A percentile compares a stretch with the other conserved stretches of the same genome.
Evolutionary conservation across 208 protist species (phyloP).

Genomic region (Phytomonas francai): DNA sequence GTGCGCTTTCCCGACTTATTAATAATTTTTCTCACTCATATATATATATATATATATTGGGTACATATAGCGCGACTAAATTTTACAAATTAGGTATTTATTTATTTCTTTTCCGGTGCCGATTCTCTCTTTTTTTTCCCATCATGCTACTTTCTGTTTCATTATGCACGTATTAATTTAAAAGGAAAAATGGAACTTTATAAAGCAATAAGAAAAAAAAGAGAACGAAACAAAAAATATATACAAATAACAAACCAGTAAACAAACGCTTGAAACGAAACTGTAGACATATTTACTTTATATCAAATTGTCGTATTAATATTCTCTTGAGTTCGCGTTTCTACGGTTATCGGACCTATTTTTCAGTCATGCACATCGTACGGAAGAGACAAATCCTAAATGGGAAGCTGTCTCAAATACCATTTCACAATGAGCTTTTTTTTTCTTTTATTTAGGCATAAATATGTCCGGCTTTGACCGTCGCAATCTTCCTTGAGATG

Average conservation of each 20-base stretch:
- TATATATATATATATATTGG: neutral
- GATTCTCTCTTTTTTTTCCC: slow-evolving; percentile 5
- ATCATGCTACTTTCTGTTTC: neutral
- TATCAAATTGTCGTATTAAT: neutral
- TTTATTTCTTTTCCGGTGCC: slow-evolving; percentile 1
- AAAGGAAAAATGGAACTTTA: neutral
- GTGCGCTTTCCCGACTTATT: neutral
- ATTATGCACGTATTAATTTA: neutral
- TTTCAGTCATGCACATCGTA: neutral
- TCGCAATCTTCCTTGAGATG: neutral
- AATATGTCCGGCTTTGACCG: neutral
- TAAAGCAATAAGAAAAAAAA: neutral
- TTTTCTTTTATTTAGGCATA: neutral
- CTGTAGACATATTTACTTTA: slow-evolving; percentile 5
- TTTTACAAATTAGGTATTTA: neutral
- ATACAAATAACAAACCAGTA: neutral
- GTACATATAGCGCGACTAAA: neutral
- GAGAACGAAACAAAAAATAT: neutral
- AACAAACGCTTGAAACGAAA: slow-evolving; percentile 1
- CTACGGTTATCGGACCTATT: neutral
- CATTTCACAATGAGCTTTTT: neutral
- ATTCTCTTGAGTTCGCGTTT: neutral
- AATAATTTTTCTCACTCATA: neutral
- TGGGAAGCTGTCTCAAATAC: neutral
- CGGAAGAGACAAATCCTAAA: neutral